Evolutionary conservation across 371 early-diverging fungal species (phyloP), one percentile per base, ranked within the genome.

Genomic region (Rhizopus sp.): DNA sequence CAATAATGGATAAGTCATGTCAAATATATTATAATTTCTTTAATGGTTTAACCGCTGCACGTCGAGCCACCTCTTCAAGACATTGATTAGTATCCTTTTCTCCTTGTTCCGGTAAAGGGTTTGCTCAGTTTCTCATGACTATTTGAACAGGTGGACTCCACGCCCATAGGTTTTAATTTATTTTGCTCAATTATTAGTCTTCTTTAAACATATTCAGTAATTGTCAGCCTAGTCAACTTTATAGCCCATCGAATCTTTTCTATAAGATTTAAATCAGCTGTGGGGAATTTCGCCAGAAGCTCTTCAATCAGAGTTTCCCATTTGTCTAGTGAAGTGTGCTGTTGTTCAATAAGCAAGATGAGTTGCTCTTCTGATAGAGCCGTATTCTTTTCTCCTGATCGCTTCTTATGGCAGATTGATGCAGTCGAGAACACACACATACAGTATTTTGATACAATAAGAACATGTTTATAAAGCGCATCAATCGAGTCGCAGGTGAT

Each of bases 191-290:
- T 23, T 23, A 23, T 23, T 23, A 6, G 23, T 23, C n/a, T 40
- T 52, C 7, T 33, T 47, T 53, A 67, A 23, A 67, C 34, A 34
- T 62, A 62, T 16, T 62, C 62, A 1, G 42, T 39, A 12, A 66
- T 32, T 3, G 59, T 62, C 15, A 67, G 12, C 17, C 23, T 51
- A 10, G 64, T 60, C 17, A 59, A 56, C 17, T 59, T 64, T 3
- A 63, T 48, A 1, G 57, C 29, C 64, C 68, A 63, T 13, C 63
- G 60, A 23, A 67, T 63, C 15, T 63, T 57, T 33, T 59, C 67
- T 7, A 55, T 17, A 4, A 50, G 10, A 3, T 40, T 34, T 12
- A 59, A 29, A 37, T 54, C 53, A 12, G 29, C 29, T 12, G 41
- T 41, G 3, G 3, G 23, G 46, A 46, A 23, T 8, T 46, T 9